phyloP scores from a whole-genome alignment of 2,329 filamentous ascomycete genomes.

The Colletotrichum sp. region DNA sequence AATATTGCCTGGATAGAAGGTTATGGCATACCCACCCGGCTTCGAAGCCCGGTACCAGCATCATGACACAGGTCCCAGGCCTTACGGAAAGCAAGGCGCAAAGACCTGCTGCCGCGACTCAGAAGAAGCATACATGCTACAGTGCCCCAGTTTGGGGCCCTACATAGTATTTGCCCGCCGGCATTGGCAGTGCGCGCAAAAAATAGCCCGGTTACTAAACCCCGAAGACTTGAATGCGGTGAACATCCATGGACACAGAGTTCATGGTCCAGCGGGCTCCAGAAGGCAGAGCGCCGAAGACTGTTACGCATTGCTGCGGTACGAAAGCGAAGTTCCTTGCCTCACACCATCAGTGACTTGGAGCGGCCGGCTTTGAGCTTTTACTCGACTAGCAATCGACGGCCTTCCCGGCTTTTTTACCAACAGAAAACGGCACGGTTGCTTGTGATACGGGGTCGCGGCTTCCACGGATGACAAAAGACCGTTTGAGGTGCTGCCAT shows the following conservation, averaged over 20 bases:
- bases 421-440: not conserved
- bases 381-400: not conserved
- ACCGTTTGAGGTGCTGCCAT: not conserved
- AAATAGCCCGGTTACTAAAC: not conserved
- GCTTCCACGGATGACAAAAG: not conserved
- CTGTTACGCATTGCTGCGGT: not conserved
- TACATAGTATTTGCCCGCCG: not conserved
- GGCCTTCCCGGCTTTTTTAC: not conserved
- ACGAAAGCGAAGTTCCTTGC: not conserved
- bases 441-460: not conserved
- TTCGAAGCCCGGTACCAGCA: not conserved
- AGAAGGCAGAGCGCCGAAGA: not conserved
- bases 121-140: not conserved
- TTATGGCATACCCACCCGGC: not conserved
- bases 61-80: not conserved
- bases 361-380: not conserved
- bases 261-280: not conserved
- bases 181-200: not conserved
- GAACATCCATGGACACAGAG: not conserved
- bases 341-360: not conserved
- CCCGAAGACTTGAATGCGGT: not conserved
- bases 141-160: not conserved
- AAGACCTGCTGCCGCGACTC: not conserved
- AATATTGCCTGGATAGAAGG: not conserved
- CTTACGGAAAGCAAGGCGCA: not conserved